Base-by-base conservation (phyloP, 2,329 filamentous ascomycete genomes). In the Cordyceps sp. region DNA sequence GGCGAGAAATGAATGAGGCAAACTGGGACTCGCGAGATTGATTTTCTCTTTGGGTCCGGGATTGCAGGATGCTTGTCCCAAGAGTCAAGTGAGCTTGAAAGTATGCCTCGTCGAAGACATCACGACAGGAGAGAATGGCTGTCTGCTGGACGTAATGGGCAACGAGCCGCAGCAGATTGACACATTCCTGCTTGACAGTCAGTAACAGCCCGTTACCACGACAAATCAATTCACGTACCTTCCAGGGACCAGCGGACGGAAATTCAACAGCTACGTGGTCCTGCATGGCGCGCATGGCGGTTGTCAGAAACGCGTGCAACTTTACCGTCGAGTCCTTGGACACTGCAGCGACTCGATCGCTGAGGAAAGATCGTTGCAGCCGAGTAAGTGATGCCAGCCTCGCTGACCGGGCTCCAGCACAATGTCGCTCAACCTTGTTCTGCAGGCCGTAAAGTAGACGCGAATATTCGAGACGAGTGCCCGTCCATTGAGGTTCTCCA, bases 61-160 rank as follows among this genome's bases (percentile, higher is more conserved):
- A 45, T n/a, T 52, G 47, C 2, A 72, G 36, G 8, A 62, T 47
- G 16, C 57, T 54, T 1, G 57, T 54, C 6, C 66, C 64, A 33
- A 70, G 62, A 1, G 59, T 54, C 12, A 78, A 50, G 44, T 77
- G 72, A 19, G 72, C 73, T 45, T 74, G 73, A 48, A 78, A 78
- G 22, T 55, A 59, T 13, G 70, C 71, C 41, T 78, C 73, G 35
- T 77, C 69, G 39, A 78, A 78, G 1, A 49, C 43, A 4, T 45
- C 16, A 0, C 48, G 48, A 10, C 57, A 61, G 2, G 65, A 55
- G 21, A 72, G 55, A 1, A 45, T 40, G 34, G 68, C 59, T 0
- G 68, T 76, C 15, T 64, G 58, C 47, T 61, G 59, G 53, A 74
- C 65, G 41, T 66, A 72, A 36, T 66, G 62, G 33, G 67, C 45